Evolutionary conservation across 371 early-diverging fungal species (phyloP).

Genomic region (Rhizopus stolonifer): DNA sequence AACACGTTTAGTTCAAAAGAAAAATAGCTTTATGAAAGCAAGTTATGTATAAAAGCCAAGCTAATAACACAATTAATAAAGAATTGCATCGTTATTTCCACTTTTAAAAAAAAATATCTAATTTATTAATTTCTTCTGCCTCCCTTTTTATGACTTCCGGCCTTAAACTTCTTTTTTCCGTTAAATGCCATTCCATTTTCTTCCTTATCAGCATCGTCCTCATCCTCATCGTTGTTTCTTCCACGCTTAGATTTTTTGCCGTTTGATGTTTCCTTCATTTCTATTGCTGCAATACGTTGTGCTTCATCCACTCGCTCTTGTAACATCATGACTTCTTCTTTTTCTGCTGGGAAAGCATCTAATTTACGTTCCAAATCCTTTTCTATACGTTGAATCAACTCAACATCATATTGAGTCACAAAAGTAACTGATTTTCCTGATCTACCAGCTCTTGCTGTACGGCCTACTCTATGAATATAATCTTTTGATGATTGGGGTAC

Average conservation of each 20-base stretch:
- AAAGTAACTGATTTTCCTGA: slow-evolving; percentile 93
- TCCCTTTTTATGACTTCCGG: slow-evolving; percentile 13
- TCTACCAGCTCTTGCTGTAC: slow-evolving; percentile 96
- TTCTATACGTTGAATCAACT: slow-evolving; percentile 92
- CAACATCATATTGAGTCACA: slow-evolving; percentile 97
- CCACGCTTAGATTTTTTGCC: slow-evolving; percentile 56
- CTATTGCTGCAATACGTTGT: slow-evolving; percentile 75
- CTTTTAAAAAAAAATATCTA: neutral
- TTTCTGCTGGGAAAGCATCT: slow-evolving; percentile 78
- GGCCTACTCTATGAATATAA: slow-evolving; percentile 97
- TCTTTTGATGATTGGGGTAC: slow-evolving; percentile 92
- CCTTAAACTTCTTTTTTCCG: slow-evolving; percentile 33
- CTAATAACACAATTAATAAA: too few species aligned
- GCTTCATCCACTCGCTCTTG: slow-evolving; percentile 95
- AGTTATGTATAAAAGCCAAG: too few species aligned
- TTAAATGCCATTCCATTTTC: slow-evolving; percentile 34
- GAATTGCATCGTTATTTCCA: too few species aligned
- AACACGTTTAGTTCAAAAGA: too few species aligned
- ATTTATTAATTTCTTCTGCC: slow-evolving; percentile 7
- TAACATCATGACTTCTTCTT: slow-evolving; percentile 83
- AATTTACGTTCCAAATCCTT: slow-evolving; percentile 85
- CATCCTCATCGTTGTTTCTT: slow-evolving; percentile 41
- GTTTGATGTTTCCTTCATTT: slow-evolving; percentile 65
- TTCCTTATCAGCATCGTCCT: slow-evolving; percentile 54
- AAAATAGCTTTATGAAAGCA: too few species aligned